phyloP scores from a whole-genome alignment of 306 rosid species.

The Citrullus amarus region DNA sequence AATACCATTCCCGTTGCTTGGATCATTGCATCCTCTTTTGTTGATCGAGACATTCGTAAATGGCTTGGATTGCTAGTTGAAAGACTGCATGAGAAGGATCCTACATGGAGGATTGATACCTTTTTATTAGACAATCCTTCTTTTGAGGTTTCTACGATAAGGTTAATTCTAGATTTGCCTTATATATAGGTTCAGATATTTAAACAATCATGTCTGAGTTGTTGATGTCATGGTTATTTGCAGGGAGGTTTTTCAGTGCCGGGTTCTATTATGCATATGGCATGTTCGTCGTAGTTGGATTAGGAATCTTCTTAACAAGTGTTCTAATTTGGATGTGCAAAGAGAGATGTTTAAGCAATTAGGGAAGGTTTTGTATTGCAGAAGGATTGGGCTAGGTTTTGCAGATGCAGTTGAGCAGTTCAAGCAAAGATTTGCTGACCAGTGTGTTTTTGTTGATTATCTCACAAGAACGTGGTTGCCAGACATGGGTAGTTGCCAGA shows the following conservation, averaged over 20 bases:
- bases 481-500: slow-evolving; percentile 38
- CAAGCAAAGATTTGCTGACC: slow-evolving; percentile 74
- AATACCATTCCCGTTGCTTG: slow-evolving; percentile 83
- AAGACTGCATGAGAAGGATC: slow-evolving; percentile 47
- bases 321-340: slow-evolving; percentile 57
- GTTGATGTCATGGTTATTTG: slow-evolving; percentile 21
- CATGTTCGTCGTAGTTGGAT: slow-evolving; percentile 64
- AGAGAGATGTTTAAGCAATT: slow-evolving; percentile 51
- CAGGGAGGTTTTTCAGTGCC: slow-evolving; percentile 73
- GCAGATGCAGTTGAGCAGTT: slow-evolving; percentile 59
- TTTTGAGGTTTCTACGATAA: slow-evolving; percentile 36
- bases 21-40: slow-evolving; percentile 52
- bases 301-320: slow-evolving; percentile 39
- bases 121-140: slow-evolving; percentile 65
- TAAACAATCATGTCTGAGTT: neutral
- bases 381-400: slow-evolving; percentile 44
- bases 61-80: slow-evolving; percentile 61
- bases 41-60: slow-evolving; percentile 41
- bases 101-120: slow-evolving; percentile 54
- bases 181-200: neutral
- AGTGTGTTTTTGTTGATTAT: slow-evolving; percentile 52
- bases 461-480: slow-evolving; percentile 53
- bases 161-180: slow-evolving; percentile 26
- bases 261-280: slow-evolving; percentile 52
- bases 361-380: slow-evolving; percentile 53